These are phyloP conservation scores for Gracilaria domingensis DNA, from an alignment of 23 red algal species.

Conservation along the genomic window DNA sequence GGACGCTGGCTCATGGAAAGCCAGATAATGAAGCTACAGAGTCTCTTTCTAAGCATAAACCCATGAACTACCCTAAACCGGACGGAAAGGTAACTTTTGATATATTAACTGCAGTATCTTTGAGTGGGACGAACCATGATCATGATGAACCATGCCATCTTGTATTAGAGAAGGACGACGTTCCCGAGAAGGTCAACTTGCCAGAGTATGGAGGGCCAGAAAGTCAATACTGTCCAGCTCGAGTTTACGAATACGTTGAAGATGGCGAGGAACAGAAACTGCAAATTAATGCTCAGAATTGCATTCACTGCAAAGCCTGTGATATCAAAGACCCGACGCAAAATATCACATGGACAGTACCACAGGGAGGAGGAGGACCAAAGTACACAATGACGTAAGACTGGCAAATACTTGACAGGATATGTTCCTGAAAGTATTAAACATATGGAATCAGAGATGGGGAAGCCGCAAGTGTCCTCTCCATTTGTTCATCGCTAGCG, in stretches of 20 bases:
- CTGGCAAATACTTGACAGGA: not conserved
- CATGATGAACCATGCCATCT: conserved; percentile 95
- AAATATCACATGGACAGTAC: conserved; percentile 96
- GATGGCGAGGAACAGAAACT: conserved; percentile 53
- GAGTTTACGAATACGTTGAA: conserved; percentile 98
- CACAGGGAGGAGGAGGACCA: conserved; percentile 91
- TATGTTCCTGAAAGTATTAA: not conserved
- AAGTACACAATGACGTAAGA: conserved; percentile 92
- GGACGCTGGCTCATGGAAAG: conserved; percentile 77
- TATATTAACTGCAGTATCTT: conserved; percentile 84
- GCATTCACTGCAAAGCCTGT: conserved; percentile 98
- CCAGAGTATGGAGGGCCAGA: conserved; percentile 88
- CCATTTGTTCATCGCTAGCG: not conserved
- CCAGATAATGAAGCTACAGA: conserved; percentile 82
- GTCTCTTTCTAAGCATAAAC: conserved; percentile 29
- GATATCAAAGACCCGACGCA: conserved; percentile 98
- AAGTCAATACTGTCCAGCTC: conserved; percentile 92
- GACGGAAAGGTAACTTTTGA: conserved; percentile 88
- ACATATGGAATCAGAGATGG: not conserved
- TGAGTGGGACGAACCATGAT: conserved; percentile 97
- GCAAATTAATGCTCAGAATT: conserved; percentile 97
- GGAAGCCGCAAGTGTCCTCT: not conserved
- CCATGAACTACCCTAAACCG: conserved; percentile 81
- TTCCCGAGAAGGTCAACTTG: conserved; percentile 75
- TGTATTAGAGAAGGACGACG: conserved; percentile 64